Percentiles rank a stretch among this genome's conserved stretches.
phyloP scores from a whole-genome alignment of 1,284 basidiomycete genomes.

The Leccinum angustisporum region DNA sequence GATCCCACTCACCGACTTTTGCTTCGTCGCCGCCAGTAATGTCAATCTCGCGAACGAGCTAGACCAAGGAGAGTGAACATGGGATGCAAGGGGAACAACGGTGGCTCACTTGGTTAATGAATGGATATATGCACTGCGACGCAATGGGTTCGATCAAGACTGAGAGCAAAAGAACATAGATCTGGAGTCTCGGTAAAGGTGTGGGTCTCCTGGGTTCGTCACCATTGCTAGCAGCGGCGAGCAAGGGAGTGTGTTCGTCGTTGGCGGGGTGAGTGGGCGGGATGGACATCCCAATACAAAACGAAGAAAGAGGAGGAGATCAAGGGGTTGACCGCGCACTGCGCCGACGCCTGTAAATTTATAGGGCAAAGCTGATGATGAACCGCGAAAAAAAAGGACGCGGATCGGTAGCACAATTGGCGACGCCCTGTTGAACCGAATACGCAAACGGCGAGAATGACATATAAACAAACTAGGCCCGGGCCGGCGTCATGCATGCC shows the following conservation, averaged over 20 bases:
- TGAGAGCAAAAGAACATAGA: constrained; percentile 39
- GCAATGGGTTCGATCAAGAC: constrained; percentile 60
- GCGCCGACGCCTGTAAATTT: constrained; percentile 15
- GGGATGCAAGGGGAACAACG: not conserved
- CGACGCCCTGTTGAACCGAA: not conserved
- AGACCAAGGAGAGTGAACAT: constrained; percentile 2
- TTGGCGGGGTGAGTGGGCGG: constrained; percentile 3
- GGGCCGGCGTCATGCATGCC: not conserved
- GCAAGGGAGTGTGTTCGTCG: constrained; percentile 41
- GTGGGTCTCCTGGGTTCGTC: constrained; percentile 28
- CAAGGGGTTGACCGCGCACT: not conserved
- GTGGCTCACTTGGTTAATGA: constrained; percentile 45
- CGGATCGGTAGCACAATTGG: not conserved
- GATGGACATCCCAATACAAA: constrained; percentile 16
- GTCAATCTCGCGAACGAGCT: constrained; percentile 50
- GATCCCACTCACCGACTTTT: constrained; percentile 39
- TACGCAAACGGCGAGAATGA: constrained; percentile 1
- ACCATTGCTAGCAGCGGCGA: constrained; percentile 22
- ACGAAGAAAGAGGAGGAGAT: constrained; percentile 2
- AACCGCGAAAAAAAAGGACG: constrained; percentile 4
- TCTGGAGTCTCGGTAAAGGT: constrained; percentile 45
- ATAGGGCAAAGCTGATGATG: constrained; percentile 16
- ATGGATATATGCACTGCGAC: constrained; percentile 60
- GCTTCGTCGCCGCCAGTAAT: constrained; percentile 50
- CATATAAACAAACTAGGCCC: not conserved